Conservation (phyloP, 768 basidiomycete genomes). For the Lentinula lateritia region DNA sequence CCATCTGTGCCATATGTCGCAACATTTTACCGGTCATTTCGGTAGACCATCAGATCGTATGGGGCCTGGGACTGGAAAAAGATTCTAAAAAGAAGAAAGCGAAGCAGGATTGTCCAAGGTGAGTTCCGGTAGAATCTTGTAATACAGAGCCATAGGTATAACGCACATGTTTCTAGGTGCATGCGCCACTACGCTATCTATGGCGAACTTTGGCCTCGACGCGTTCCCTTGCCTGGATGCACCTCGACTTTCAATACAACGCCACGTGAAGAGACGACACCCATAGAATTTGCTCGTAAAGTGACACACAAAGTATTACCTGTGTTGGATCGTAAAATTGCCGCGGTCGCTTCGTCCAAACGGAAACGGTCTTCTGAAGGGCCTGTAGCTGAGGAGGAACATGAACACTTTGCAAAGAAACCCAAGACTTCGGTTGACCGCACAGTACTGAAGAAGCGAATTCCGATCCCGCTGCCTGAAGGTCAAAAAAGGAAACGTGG, state of each 20-base stretch:
- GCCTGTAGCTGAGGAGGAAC: not conserved
- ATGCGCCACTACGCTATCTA: slow-evolving; percentile 80
- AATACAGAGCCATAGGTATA: slow-evolving; percentile 1
- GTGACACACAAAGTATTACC: slow-evolving; percentile 46
- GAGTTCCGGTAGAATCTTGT: slow-evolving; percentile 19
- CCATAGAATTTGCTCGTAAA: slow-evolving; percentile 37
- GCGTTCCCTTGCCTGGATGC: slow-evolving; percentile 44
- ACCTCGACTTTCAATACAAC: slow-evolving; percentile 33
- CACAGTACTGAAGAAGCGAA: not conserved
- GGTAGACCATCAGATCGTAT: slow-evolving; percentile 69
- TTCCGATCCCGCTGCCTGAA: not conserved
- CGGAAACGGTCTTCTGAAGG: not conserved
- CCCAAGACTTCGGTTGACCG: not conserved
- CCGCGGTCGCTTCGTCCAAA: slow-evolving; percentile 25
- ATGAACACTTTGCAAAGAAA: not conserved
- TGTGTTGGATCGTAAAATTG: slow-evolving; percentile 51
- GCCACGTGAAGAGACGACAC: slow-evolving; percentile 47
- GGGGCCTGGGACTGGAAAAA: slow-evolving; percentile 56
- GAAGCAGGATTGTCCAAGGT: slow-evolving; percentile 75
- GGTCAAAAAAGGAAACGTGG: slow-evolving; percentile 5
- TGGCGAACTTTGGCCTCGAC: slow-evolving; percentile 63
- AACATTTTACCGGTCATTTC: slow-evolving; percentile 73
- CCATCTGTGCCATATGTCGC: slow-evolving; percentile 65
- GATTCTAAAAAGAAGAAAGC: slow-evolving; percentile 47
- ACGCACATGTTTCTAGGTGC: slow-evolving; percentile 39